These are phyloP conservation scores for Colletotrichum caudatum DNA, from an alignment of 2,329 filamentous ascomycete genomes.

Conservation along the genomic window DNA sequence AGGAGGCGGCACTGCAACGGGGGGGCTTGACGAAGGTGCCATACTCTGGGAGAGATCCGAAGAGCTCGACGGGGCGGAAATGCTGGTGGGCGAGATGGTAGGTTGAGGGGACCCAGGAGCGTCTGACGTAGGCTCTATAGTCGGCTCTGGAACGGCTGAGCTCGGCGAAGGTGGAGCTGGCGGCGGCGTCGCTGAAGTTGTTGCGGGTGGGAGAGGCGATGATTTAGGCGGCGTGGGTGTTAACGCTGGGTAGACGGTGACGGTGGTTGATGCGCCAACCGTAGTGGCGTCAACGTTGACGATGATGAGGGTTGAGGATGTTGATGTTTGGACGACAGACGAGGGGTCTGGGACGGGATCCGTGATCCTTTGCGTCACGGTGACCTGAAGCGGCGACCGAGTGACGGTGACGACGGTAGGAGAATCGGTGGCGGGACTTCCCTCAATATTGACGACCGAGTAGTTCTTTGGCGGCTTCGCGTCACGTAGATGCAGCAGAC, in stretches of 20 bases:
- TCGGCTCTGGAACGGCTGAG: neutral
- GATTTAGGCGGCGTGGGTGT: slow-evolving; percentile 18
- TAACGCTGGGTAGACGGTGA: slow-evolving; percentile 31
- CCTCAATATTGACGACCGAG: slow-evolving; percentile 51
- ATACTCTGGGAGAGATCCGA: neutral
- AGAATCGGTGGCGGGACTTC: slow-evolving; percentile 42
- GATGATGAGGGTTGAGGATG: slow-evolving; percentile 48
- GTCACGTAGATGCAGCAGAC: slow-evolving; percentile 25
- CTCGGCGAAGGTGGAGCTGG: slow-evolving; percentile 17
- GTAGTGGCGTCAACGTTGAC: slow-evolving; percentile 46
- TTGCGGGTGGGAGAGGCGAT: slow-evolving; percentile 4
- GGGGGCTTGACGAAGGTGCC: neutral
- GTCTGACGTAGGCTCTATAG: neutral
- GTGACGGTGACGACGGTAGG: slow-evolving; percentile 48
- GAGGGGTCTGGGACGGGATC: slow-evolving; percentile 44
- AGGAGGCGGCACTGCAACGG: neutral
- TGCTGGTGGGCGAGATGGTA: neutral
- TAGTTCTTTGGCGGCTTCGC: slow-evolving; percentile 45
- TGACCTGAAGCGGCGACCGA: slow-evolving; percentile 45
- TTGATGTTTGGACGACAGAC: slow-evolving; percentile 43
- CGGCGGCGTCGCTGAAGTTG: slow-evolving; percentile 5
- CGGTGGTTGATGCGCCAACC: slow-evolving; percentile 15
- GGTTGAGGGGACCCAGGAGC: neutral
- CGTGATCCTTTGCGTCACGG: slow-evolving; percentile 48
- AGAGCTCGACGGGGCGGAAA: neutral